Base-by-base conservation (phyloP, 352 stramenopile genomes). In the Pythium sukuiense region DNA sequence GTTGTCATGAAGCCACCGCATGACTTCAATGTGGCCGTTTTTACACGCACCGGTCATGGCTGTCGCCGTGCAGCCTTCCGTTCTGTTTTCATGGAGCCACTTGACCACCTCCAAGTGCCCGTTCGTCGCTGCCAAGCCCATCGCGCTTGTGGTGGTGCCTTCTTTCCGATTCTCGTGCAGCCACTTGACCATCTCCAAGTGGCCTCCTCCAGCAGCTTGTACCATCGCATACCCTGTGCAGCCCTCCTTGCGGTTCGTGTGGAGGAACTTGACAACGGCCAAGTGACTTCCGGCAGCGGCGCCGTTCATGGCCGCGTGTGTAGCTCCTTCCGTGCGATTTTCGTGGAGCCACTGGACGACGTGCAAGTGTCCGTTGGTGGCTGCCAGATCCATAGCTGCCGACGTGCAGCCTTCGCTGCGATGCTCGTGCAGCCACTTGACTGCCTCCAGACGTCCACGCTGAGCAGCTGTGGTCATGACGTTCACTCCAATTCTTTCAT, bases 1-100 rank as follows among this genome's bases (percentile, higher is more conserved):
- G 43, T 88, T 56, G 4, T 54, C 49, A 6, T 86, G 78, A 2
- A 90, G 71, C 76, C 76, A 92, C 57, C 79, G 54, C n/a, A 90
- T 63, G 14, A 85, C 71, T 20, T 80, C 76, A 13, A 89, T 35
- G 30, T 85, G 80, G 20, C 83, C 83, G 12, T 73, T 72, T 11
- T 70, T 71, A 0, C 69, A 75, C 0, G 80, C 80, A 11, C 74
- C 67, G 35, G 85, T 75, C 78, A 87, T 89, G 0, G 76, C 80
- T 3, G 70, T 64, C 30, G 75, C 65, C 9, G 77, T 81, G 48
- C 77, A 83, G 0, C 77, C 75, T 61, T 81, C 73, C 0, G 16
- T 63, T 29, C 75, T 71, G 46, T 85, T 62, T 27, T 48, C 53
- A 29, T 88, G 76, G 2, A 90, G 66, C 77, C 77, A 88, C 32